Percentiles rank a stretch among this genome's conserved stretches.
Conservation (phyloP, 768 basidiomycete species). For the Boletus rubropictus region DNA sequence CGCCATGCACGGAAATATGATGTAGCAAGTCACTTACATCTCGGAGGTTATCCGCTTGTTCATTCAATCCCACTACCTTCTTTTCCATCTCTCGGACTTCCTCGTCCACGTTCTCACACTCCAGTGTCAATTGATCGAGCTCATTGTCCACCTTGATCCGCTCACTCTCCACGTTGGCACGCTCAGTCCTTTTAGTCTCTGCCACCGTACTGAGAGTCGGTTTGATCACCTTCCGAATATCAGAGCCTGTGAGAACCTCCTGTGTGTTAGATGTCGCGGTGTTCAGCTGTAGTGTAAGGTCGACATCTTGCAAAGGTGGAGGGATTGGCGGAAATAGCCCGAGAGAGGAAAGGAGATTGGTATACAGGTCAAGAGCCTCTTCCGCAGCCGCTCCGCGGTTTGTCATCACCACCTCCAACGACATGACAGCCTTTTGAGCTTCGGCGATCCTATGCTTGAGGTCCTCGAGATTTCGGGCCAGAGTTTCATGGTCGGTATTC, state of each 20-base stretch:
- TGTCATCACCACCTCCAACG: conserved; percentile 77
- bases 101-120: conserved; percentile 78
- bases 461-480: conserved; percentile 68
- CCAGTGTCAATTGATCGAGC: conserved; percentile 66
- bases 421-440: conserved; percentile 64
- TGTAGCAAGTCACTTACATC: conserved; percentile 48
- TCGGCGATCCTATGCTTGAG: conserved; percentile 72
- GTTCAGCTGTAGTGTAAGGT: conserved; percentile 79
- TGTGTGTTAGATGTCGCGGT: conserved; percentile 66
- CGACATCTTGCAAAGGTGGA: conserved; percentile 62
- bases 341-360: conserved; percentile 63
- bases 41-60: conserved; percentile 76
- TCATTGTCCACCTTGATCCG: conserved; percentile 78
- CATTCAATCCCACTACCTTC: conserved; percentile 61
- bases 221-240: conserved; percentile 68
- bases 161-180: conserved; percentile 68
- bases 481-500: conserved; percentile 81
- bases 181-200: conserved; percentile 65
- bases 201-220: conserved; percentile 70
- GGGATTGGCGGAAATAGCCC: conserved; percentile 74
- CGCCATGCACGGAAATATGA: neutral
- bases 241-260: conserved; percentile 60
- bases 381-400: conserved; percentile 79
- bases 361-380: conserved; percentile 76
- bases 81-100: conserved; percentile 71